A percentile compares a stretch with the other conserved stretches of the same genome.
phyloP scores from a whole-genome alignment of 2,329 filamentous ascomycete genomes.

The Pseudonectria buxi region DNA sequence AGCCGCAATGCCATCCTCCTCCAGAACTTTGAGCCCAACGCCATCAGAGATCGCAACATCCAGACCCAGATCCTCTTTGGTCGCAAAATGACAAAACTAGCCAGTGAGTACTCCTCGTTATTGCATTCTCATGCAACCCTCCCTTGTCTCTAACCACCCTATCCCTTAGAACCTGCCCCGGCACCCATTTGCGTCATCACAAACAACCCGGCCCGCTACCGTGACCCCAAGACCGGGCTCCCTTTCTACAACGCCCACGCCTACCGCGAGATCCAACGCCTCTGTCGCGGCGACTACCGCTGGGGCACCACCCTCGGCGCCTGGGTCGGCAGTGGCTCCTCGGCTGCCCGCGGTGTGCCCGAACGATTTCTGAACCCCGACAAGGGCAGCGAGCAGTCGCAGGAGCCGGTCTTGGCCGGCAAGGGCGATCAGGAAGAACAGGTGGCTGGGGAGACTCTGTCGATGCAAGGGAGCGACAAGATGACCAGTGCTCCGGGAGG shows the following conservation, averaged over 20 bases:
- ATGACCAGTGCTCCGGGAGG: background rate
- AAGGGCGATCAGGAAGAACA: conserved; percentile 6
- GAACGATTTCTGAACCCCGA: conserved; percentile 57
- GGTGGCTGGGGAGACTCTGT: conserved; percentile 11
- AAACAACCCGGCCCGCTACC: conserved; percentile 70
- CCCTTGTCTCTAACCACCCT: conserved; percentile 1
- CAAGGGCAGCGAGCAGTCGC: conserved; percentile 19
- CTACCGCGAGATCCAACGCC: conserved; percentile 73
- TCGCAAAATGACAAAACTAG: conserved; percentile 50
- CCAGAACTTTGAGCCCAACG: conserved; percentile 52
- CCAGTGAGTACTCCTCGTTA: conserved; percentile 43
- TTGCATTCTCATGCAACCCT: too few species aligned
- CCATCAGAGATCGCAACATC: conserved; percentile 48
- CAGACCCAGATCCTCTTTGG: conserved; percentile 55
- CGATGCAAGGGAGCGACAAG: conserved; percentile 2
- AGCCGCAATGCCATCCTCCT: conserved; percentile 50
- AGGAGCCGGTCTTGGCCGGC: conserved; percentile 10
- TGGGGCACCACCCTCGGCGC: conserved; percentile 79
- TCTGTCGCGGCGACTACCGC: conserved; percentile 65
- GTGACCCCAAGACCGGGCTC: conserved; percentile 77
- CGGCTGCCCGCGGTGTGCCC: conserved; percentile 70
- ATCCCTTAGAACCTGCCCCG: conserved; percentile 40
- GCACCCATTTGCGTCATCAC: conserved; percentile 71
- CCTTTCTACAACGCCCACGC: conserved; percentile 74
- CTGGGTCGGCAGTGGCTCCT: conserved; percentile 66